phyloP scores from a whole-genome alignment of 2,329 filamentous ascomycete genomes.

The Chalara sp. region DNA sequence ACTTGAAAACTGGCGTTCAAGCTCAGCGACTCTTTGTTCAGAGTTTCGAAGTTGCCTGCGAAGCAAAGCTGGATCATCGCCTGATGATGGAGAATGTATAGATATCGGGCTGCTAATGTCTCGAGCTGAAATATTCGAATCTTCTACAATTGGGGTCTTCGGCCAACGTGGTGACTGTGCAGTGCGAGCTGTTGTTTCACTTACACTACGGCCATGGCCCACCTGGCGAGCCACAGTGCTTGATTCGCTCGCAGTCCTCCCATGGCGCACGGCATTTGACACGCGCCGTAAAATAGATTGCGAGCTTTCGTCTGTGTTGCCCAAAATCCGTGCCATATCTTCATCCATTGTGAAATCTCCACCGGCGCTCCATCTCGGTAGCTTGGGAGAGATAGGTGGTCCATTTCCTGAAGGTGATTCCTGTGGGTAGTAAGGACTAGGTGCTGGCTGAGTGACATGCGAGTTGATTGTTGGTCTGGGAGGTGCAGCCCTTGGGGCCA shows the following conservation, averaged over 20 bases:
- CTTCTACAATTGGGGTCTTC: constrained; percentile 54
- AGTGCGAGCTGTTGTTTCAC: constrained; percentile 59
- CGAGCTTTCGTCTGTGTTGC: constrained; percentile 61
- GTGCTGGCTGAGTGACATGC: neutral
- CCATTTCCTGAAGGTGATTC: constrained; percentile 25
- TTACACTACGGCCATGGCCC: constrained; percentile 55
- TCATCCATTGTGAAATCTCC: constrained; percentile 93
- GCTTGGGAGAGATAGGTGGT: constrained; percentile 49
- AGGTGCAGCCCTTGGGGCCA: constrained; percentile 23
- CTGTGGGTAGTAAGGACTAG: neutral
- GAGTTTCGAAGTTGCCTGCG: constrained; percentile 73
- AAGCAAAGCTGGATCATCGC: constrained; percentile 59
- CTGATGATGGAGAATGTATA: constrained; percentile 44
- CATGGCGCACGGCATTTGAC: constrained; percentile 90
- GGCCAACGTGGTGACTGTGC: constrained; percentile 62
- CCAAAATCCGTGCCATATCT: constrained; percentile 85
- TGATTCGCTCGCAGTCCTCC: constrained; percentile 74
- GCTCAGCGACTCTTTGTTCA: constrained; percentile 78
- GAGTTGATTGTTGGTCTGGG: neutral
- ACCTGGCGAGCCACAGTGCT: constrained; percentile 35
- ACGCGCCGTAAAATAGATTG: constrained; percentile 81
- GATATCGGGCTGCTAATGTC: constrained; percentile 70
- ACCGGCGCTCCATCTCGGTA: constrained; percentile 69
- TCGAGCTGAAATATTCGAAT: constrained; percentile 40
- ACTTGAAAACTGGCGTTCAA: constrained; percentile 69